A percentile compares a stretch with the other conserved stretches of the same genome.
These are phyloP conservation scores for Fusarium nygamai DNA, from an alignment of 2,329 filamentous ascomycete species.

Conservation along the genomic window DNA sequence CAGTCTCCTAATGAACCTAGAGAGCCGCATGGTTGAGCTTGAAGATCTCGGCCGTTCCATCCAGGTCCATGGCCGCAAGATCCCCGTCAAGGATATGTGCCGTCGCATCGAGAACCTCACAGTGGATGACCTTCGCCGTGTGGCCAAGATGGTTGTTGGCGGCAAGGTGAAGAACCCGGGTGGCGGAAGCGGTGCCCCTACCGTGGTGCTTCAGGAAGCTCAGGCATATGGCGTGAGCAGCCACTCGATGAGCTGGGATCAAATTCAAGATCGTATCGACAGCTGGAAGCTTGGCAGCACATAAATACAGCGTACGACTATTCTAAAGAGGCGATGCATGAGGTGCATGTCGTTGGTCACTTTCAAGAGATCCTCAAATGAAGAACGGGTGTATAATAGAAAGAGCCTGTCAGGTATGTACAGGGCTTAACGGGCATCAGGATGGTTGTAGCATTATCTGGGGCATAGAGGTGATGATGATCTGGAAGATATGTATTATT, in stretches of 20 bases:
- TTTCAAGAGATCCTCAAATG: not conserved
- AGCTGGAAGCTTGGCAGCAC: constrained; percentile 81
- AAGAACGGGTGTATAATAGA: constrained; percentile 40
- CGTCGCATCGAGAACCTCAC: constrained; percentile 83
- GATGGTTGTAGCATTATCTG: constrained; percentile 26
- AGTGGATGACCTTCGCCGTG: constrained; percentile 80
- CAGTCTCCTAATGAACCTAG: constrained; percentile 94
- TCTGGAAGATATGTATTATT: constrained; percentile 32
- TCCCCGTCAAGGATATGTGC: constrained; percentile 95
- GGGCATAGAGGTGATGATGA: constrained; percentile 16
- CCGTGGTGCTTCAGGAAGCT: constrained; percentile 93
- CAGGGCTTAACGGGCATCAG: constrained; percentile 12
- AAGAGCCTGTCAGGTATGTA: constrained; percentile 29
- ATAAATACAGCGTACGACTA: constrained; percentile 2
- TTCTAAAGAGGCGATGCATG: not conserved
- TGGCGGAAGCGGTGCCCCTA: constrained; percentile 84
- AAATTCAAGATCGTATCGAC: constrained; percentile 87
- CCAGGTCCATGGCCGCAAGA: constrained; percentile 93
- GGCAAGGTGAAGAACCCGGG: constrained; percentile 81
- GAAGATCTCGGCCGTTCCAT: constrained; percentile 96
- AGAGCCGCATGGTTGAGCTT: constrained; percentile 95
- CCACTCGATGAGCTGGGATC: constrained; percentile 81
- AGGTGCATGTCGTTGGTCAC: not conserved
- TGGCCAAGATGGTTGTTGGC: constrained; percentile 81
- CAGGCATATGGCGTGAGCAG: constrained; percentile 75